Evolutionary conservation across 2,329 filamentous ascomycete genomes (phyloP).

Genomic region (Nigrospora oryzae): DNA sequence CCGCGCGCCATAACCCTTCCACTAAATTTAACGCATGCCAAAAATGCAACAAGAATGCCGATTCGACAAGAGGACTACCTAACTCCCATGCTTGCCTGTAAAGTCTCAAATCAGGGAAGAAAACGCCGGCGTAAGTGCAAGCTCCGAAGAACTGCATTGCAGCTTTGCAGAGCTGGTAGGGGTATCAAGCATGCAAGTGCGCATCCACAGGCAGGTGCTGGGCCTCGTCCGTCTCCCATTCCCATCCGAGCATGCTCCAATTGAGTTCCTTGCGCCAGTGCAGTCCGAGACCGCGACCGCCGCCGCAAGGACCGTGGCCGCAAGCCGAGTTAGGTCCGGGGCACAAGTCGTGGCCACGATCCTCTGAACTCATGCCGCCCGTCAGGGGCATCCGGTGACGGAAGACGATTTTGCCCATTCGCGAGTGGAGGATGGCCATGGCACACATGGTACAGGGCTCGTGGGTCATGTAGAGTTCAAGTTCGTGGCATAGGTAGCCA

Average conservation of each 20-base stretch:
- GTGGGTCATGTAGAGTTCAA: slow-evolving; percentile 91
- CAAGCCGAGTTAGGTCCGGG: slow-evolving; percentile 11
- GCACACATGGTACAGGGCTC: slow-evolving; percentile 96
- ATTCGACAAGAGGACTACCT: slow-evolving; percentile 38
- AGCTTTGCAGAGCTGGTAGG: not conserved
- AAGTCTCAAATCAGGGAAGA: not conserved
- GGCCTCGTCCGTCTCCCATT: slow-evolving; percentile 49
- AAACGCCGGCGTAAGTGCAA: not conserved
- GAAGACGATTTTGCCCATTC: slow-evolving; percentile 82
- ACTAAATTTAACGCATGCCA: too few relatives aligned
- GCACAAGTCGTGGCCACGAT: slow-evolving; percentile 40
- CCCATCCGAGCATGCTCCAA: slow-evolving; percentile 78
- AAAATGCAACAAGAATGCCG: slow-evolving; percentile 11
- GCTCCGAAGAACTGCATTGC: too few relatives aligned
- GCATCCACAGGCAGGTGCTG: slow-evolving; percentile 32
- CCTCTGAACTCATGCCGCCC: slow-evolving; percentile 76
- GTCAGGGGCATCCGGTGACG: slow-evolving; percentile 69
- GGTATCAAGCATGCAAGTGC: slow-evolving; percentile 35
- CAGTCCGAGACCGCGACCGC: slow-evolving; percentile 55
- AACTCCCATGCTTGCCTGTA: slow-evolving; percentile 34
- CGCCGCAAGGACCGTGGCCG: slow-evolving; percentile 27
- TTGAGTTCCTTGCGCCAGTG: slow-evolving; percentile 74
- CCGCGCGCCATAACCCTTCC: too few relatives aligned
- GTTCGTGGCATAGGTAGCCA: slow-evolving; percentile 87
- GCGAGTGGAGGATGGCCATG: slow-evolving; percentile 91